Percentiles rank a stretch among this genome's conserved stretches.
phyloP scores from a whole-genome alignment of 352 stramenopile genomes.

The Hyaloperonospora arabidopsidis region DNA sequence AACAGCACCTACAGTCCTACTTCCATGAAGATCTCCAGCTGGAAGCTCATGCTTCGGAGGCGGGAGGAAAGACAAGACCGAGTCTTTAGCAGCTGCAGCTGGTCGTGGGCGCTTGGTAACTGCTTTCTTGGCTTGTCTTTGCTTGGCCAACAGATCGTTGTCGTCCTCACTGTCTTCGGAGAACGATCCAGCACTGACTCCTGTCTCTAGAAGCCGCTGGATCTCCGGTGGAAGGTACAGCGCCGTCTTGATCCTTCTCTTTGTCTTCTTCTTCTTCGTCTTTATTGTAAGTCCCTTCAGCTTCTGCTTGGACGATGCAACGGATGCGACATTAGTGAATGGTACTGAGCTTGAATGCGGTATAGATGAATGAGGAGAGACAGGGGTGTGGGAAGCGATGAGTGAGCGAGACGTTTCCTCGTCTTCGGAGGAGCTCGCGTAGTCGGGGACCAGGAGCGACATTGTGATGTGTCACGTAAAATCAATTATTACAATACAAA shows the following conservation, averaged over 20 bases:
- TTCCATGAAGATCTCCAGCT: slow-evolving; percentile 4
- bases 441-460: slow-evolving; percentile 49
- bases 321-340: background rate
- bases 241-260: slow-evolving; percentile 41
- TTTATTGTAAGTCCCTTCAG: background rate
- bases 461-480: slow-evolving; percentile 12
- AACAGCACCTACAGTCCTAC: background rate
- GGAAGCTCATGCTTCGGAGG: slow-evolving; percentile 42
- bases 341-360: background rate
- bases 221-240: slow-evolving; percentile 51
- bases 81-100: slow-evolving; percentile 4
- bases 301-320: slow-evolving; percentile 1
- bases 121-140: slow-evolving; percentile 36
- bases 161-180: slow-evolving; percentile 36
- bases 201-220: slow-evolving; percentile 44
- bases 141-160: slow-evolving; percentile 43
- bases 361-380: background rate
- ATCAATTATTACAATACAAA: background rate
- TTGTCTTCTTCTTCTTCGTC: slow-evolving; percentile 24
- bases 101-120: slow-evolving; percentile 29
- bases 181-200: slow-evolving; percentile 8
- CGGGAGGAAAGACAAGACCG: slow-evolving; percentile 51
- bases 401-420: slow-evolving; percentile 9
- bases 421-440: slow-evolving; percentile 51
- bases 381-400: background rate